Conservation (phyloP, 1,284 basidiomycete species). For the Pascua sp. region DNA sequence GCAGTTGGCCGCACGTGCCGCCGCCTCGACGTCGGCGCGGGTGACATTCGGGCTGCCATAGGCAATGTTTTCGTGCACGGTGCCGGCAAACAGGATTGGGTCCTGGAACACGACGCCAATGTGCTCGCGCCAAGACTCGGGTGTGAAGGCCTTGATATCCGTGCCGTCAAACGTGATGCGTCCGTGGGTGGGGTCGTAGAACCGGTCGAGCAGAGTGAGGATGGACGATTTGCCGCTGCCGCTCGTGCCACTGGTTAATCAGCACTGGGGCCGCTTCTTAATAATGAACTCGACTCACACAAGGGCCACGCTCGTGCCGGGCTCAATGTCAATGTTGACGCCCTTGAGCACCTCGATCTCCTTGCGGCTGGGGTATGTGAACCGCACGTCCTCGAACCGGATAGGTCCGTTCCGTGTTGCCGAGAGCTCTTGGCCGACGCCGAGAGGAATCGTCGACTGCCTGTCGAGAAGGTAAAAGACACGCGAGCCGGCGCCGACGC, state of each 20-base stretch:
- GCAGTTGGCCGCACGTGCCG: slow-evolving; percentile 87
- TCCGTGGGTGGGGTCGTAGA: slow-evolving; percentile 85
- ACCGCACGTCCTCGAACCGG: slow-evolving; percentile 72
- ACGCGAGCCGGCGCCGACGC: slow-evolving; percentile 82
- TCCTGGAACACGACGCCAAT: slow-evolving; percentile 84
- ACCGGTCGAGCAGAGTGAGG: slow-evolving; percentile 80
- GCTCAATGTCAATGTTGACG: slow-evolving; percentile 69
- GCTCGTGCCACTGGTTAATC: slow-evolving; percentile 61
- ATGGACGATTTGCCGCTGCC: slow-evolving; percentile 90
- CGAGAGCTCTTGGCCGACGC: slow-evolving; percentile 59
- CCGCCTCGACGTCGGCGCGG: slow-evolving; percentile 76
- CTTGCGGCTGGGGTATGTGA: slow-evolving; percentile 80
- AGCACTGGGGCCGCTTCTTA: too few relatives aligned
- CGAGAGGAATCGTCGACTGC: slow-evolving; percentile 64
- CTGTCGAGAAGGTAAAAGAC: slow-evolving; percentile 91
- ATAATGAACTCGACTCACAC: slow-evolving; percentile 63
- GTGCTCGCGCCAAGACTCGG: slow-evolving; percentile 76
- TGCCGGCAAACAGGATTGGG: slow-evolving; percentile 62
- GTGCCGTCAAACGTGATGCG: slow-evolving; percentile 78
- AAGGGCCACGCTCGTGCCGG: slow-evolving; percentile 84
- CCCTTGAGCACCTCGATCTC: slow-evolving; percentile 73
- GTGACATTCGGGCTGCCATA: slow-evolving; percentile 75
- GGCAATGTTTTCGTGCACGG: slow-evolving; percentile 88
- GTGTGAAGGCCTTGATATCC: slow-evolving; percentile 80
- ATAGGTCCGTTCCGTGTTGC: slow-evolving; percentile 62